A percentile compares a stretch with the other conserved stretches of the same genome.
Evolutionary conservation across 2,329 filamentous ascomycete species (phyloP).

Genomic region (Myriosclerotinia duriaeana): DNA sequence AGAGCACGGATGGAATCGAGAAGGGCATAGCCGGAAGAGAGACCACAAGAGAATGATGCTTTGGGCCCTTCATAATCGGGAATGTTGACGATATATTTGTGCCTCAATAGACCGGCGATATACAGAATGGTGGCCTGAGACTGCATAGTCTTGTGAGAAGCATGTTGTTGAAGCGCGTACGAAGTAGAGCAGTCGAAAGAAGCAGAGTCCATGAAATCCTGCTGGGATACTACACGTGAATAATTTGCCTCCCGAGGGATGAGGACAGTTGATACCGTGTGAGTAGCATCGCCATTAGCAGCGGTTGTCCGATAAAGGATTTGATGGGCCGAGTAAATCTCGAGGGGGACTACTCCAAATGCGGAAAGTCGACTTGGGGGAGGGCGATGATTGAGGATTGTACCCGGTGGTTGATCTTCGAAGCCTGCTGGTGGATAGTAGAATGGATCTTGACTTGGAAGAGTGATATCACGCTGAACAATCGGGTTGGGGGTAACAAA

Average conservation of each 20-base stretch:
- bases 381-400: slow-evolving; percentile 36
- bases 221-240: slow-evolving; percentile 45
- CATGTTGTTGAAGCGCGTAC: slow-evolving; percentile 33
- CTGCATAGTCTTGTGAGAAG: slow-evolving; percentile 39
- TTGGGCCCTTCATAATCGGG: slow-evolving; percentile 32
- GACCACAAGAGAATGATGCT: slow-evolving; percentile 25
- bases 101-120: slow-evolving; percentile 16
- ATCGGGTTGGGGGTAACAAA: background rate
- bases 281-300: slow-evolving; percentile 41
- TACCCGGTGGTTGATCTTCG: slow-evolving; percentile 39
- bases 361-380: slow-evolving; percentile 35
- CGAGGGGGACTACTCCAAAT: slow-evolving; percentile 32
- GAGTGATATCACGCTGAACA: slow-evolving; percentile 15
- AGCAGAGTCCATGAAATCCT: slow-evolving; percentile 45
- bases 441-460: slow-evolving; percentile 43
- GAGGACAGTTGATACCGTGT: slow-evolving; percentile 44
- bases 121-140: slow-evolving; percentile 26
- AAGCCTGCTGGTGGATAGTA: slow-evolving; percentile 40
- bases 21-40: slow-evolving; percentile 26
- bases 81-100: slow-evolving; percentile 27
- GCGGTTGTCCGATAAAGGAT: slow-evolving; percentile 46
- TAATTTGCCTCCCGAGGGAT: slow-evolving; percentile 35
- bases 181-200: slow-evolving; percentile 45
- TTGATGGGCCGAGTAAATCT: slow-evolving; percentile 36
- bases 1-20: slow-evolving; percentile 32